Conservation (phyloP, 441 rosid species). For the Populus hybrid region DNA sequence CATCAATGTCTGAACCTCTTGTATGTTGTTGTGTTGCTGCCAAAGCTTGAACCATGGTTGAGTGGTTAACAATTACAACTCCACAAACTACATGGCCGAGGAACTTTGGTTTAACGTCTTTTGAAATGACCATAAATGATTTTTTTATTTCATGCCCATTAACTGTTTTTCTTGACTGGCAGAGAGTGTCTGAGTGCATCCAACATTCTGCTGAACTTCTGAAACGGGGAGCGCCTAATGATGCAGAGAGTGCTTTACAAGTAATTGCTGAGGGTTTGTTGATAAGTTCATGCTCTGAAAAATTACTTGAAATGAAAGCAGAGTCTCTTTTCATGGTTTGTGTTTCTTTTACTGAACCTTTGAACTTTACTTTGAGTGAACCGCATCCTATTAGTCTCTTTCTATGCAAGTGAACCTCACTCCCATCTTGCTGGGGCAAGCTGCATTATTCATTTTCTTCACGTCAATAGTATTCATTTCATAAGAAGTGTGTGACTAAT, state of each 20-base stretch:
- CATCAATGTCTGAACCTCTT: background rate
- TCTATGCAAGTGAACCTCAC: background rate
- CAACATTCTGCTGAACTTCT: conserved; percentile 50
- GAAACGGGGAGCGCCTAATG: conserved; percentile 41
- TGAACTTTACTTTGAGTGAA: background rate
- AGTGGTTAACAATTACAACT: background rate
- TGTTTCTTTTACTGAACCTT: conserved; percentile 16
- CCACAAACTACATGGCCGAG: background rate
- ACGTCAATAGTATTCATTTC: too few relatives aligned
- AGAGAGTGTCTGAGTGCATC: conserved; percentile 79
- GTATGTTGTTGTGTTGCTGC: background rate
- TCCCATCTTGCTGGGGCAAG: background rate
- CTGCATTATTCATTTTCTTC: background rate
- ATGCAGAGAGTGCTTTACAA: conserved; percentile 60
- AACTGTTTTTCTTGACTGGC: conserved; percentile 33
- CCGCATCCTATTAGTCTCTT: background rate
- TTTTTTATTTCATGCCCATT: conserved; percentile 21
- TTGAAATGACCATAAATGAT: background rate
- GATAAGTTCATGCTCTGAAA: conserved; percentile 69
- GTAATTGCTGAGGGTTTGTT: conserved; percentile 61
- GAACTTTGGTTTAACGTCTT: background rate
- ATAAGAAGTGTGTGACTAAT: background rate
- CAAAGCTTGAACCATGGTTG: background rate
- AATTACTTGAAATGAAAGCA: conserved; percentile 37
- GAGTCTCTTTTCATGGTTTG: conserved; percentile 56